Evolutionary conservation across 2,329 filamentous ascomycete species (phyloP).

Genomic region (Pseudogymnoascus sp.): DNA sequence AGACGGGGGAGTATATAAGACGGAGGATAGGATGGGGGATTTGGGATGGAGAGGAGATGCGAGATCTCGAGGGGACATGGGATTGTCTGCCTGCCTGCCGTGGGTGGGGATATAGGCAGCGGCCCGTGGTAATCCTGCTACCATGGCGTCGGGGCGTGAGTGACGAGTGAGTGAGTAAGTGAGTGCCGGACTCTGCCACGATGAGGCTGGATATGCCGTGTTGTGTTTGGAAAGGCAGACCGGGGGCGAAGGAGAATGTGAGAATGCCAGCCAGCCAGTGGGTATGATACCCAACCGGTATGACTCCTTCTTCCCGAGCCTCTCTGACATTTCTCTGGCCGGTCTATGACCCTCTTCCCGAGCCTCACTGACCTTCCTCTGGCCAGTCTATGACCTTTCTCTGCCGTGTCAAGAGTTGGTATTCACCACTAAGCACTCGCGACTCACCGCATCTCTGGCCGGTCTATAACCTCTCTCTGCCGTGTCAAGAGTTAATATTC

Average conservation of each 20-base stretch:
- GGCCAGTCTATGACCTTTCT: too few relatives aligned
- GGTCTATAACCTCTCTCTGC: too few relatives aligned
- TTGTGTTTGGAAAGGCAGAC: not conserved
- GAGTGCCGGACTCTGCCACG: not conserved
- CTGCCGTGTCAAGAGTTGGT: not conserved
- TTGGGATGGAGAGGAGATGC: not conserved
- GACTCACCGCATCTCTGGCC: not conserved
- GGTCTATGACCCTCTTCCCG: not conserved
- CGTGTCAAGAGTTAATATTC: not conserved
- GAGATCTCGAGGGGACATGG: not conserved
- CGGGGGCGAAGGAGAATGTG: not conserved
- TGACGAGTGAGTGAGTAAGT: not conserved
- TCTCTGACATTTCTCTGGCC: not conserved
- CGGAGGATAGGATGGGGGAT: not conserved
- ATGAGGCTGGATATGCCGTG: not conserved
- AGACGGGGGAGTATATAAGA: not conserved
- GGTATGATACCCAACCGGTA: not conserved
- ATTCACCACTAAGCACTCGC: not conserved
- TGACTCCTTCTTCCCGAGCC: not conserved
- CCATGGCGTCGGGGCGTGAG: not conserved
- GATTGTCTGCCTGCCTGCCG: not conserved
- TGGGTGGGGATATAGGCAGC: not conserved
- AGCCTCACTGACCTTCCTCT: not conserved
- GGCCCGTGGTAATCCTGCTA: not conserved
- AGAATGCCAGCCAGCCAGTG: not conserved